Conservation (phyloP, 23 red algal genomes). For the Gracilaria vermiculophylla region DNA sequence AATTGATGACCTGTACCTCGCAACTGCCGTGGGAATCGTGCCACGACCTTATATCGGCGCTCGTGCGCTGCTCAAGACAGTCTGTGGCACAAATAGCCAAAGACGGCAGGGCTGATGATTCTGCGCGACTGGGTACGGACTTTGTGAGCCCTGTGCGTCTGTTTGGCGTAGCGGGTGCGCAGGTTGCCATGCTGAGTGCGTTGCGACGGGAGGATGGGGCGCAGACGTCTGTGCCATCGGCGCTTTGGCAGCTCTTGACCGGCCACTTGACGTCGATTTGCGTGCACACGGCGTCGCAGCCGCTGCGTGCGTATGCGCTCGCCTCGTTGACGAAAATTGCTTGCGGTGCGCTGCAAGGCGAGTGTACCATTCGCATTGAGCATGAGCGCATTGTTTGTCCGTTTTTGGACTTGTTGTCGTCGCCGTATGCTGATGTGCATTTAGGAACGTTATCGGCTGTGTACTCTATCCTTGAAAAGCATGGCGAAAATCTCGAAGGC, state of each 20-base stretch:
- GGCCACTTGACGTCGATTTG: slow-evolving; percentile 46
- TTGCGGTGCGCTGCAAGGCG: slow-evolving; percentile 20
- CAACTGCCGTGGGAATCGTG: slow-evolving; percentile 25
- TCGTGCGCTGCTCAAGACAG: slow-evolving; percentile 40
- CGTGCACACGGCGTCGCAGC: neutral
- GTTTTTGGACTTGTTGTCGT: slow-evolving; percentile 39
- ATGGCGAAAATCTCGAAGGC: slow-evolving; percentile 27
- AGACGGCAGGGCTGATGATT: neutral
- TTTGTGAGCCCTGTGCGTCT: neutral
- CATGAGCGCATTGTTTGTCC: slow-evolving; percentile 56
- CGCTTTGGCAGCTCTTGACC: slow-evolving; percentile 54
- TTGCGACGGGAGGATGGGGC: neutral
- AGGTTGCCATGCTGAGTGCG: slow-evolving; percentile 27
- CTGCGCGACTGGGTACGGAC: neutral
- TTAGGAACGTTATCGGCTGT: slow-evolving; percentile 35
- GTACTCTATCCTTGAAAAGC: slow-evolving; percentile 31
- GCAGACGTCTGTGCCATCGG: neutral
- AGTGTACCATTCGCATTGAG: neutral
- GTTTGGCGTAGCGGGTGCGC: slow-evolving; percentile 38
- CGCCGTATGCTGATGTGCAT: slow-evolving; percentile 29
- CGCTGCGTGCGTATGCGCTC: slow-evolving; percentile 25
- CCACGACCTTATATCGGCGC: slow-evolving; percentile 42
- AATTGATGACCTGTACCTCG: neutral
- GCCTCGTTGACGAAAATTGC: slow-evolving; percentile 37
- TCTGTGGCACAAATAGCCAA: slow-evolving; percentile 23